Conservation (phyloP, 2,329 filamentous ascomycete genomes). For the Zasmidium cellare region DNA sequence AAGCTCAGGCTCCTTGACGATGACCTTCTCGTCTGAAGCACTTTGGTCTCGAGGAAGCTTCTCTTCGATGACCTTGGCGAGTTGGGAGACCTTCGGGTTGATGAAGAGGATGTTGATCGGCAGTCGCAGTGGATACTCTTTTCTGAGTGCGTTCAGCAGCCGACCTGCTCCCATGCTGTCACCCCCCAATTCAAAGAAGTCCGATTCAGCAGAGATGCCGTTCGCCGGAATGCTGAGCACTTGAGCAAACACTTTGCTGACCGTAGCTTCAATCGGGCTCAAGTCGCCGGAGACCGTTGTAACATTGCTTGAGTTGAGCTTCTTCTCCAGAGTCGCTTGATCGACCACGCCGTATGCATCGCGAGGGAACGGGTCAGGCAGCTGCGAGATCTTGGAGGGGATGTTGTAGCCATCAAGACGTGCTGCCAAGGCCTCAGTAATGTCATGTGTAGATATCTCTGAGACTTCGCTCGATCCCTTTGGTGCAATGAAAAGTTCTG, state of each 20-base stretch:
- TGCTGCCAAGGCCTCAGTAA: slow-evolving; percentile 21
- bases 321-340: slow-evolving; percentile 11
- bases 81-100: slow-evolving; percentile 45
- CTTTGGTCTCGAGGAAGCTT: slow-evolving; percentile 12
- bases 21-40: slow-evolving; percentile 8
- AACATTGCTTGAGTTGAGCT: slow-evolving; percentile 11
- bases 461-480: slow-evolving; percentile 5
- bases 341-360: slow-evolving; percentile 27
- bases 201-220: slow-evolving; percentile 44
- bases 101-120: slow-evolving; percentile 56
- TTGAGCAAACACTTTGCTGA: slow-evolving; percentile 48
- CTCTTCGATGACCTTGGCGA: slow-evolving; percentile 42
- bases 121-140: slow-evolving; percentile 50
- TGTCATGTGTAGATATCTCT: slow-evolving; percentile 8
- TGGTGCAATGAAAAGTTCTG: slow-evolving; percentile 38
- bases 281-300: slow-evolving; percentile 14
- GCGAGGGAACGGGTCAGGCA: slow-evolving; percentile 30
- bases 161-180: slow-evolving; percentile 57
- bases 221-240: slow-evolving; percentile 43
- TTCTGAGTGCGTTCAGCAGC: slow-evolving; percentile 53
- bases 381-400: slow-evolving; percentile 28
- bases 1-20: slow-evolving; percentile 15
- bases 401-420: slow-evolving; percentile 31
- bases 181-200: slow-evolving; percentile 57
- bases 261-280: slow-evolving; percentile 37